Evolutionary conservation across 1,284 basidiomycete genomes (phyloP).

Genomic region (Bondarzewia mesenterica): DNA sequence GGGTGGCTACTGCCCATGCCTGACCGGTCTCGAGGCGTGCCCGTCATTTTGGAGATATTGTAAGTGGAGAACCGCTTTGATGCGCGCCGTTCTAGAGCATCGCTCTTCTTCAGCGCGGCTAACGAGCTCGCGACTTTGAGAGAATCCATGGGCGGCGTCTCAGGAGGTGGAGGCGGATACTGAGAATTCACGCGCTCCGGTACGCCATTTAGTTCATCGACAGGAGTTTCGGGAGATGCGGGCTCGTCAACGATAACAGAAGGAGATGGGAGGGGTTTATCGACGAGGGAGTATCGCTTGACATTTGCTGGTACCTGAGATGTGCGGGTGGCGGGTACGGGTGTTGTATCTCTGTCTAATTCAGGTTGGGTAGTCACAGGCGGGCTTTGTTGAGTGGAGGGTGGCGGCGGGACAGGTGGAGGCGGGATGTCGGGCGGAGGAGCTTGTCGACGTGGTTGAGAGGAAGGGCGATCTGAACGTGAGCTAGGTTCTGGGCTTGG

Average conservation of each 20-base stretch:
- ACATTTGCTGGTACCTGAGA: constrained; percentile 46
- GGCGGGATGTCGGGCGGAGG: constrained; percentile 6
- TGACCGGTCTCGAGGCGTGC: constrained; percentile 34
- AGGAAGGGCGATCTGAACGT: constrained; percentile 5
- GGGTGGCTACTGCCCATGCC: constrained; percentile 26
- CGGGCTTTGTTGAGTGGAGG: constrained; percentile 11
- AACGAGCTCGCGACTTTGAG: constrained; percentile 66
- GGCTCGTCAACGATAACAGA: constrained; percentile 52
- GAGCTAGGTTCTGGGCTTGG: constrained; percentile 6
- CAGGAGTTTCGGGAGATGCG: constrained; percentile 9
- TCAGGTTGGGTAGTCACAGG: constrained; percentile 10
- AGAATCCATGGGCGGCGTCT: constrained; percentile 3
- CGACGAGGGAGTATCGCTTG: constrained; percentile 70
- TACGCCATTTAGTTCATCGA: neutral
- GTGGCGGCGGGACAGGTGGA: constrained; percentile 6
- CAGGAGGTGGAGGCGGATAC: neutral
- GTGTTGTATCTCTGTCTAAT: constrained; percentile 18
- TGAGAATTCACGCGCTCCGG: neutral
- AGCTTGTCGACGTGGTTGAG: constrained; percentile 7
- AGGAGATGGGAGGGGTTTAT: constrained; percentile 44
- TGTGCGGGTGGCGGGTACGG: constrained; percentile 25
- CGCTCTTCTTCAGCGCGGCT: constrained; percentile 81
- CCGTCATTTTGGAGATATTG: constrained; percentile 92
- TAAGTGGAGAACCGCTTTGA: constrained; percentile 97
- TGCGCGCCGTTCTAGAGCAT: constrained; percentile 84